Conservation (phyloP, 2,329 filamentous ascomycete species). For the Epichloe bromicola region DNA sequence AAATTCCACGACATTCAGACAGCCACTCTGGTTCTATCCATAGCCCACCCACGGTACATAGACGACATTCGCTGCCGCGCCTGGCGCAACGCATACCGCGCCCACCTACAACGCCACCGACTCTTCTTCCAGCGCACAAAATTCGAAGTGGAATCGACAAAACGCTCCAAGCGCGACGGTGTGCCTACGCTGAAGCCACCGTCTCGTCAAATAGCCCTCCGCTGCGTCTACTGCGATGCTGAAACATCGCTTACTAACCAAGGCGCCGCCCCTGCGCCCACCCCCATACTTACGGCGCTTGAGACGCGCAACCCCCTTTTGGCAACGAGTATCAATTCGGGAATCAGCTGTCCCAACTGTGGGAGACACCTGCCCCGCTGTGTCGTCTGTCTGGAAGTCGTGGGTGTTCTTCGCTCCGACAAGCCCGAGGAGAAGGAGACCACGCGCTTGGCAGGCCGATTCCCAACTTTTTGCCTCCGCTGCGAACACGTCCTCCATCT, state of each 20-base stretch:
- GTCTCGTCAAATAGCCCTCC: constrained; percentile 57
- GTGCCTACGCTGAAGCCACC: constrained; percentile 49
- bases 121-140: constrained; percentile 62
- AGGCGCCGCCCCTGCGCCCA: constrained; percentile 10
- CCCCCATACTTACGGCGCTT: constrained; percentile 16
- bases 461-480: constrained; percentile 55
- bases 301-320: constrained; percentile 43
- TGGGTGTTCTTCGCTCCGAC: constrained; percentile 50
- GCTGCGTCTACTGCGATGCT: constrained; percentile 64
- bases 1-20: constrained; percentile 71
- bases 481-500: constrained; percentile 57
- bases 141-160: constrained; percentile 66
- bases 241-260: constrained; percentile 37
- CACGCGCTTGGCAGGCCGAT: constrained; percentile 37
- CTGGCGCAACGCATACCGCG: constrained; percentile 61
- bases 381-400: constrained; percentile 53
- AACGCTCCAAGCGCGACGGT: constrained; percentile 52
- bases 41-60: constrained; percentile 63
- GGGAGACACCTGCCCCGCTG: constrained; percentile 54
- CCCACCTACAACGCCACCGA: constrained; percentile 59
- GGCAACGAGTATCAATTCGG: constrained; percentile 42
- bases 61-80: constrained; percentile 62
- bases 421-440: constrained; percentile 39
- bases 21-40: constrained; percentile 59
- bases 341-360: constrained; percentile 53